Percentiles rank a stretch among this genome's conserved stretches.
phyloP scores from a whole-genome alignment of 1,284 basidiomycete species.

The Moesziomyces parantarcticus region DNA sequence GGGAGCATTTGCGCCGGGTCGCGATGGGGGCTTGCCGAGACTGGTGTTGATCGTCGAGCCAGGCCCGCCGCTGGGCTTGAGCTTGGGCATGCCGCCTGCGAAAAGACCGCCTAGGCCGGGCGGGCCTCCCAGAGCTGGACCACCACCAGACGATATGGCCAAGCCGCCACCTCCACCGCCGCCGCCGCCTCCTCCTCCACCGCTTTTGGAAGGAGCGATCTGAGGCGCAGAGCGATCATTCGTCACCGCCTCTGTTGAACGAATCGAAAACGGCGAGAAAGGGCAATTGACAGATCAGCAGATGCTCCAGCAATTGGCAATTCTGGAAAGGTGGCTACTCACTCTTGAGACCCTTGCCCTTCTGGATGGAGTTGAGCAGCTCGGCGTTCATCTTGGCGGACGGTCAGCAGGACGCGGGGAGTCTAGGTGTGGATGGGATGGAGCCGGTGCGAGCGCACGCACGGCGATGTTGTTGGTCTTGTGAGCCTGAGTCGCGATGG shows the following conservation, averaged over 20 bases:
- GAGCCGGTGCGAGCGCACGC: neutral
- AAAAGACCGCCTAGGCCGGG: conserved; percentile 86
- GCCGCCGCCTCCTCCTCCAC: conserved; percentile 28
- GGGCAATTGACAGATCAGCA: neutral
- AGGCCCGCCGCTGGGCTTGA: conserved; percentile 71
- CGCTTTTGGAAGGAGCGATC: conserved; percentile 70
- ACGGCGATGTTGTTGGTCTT: no score
- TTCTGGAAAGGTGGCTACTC: no score
- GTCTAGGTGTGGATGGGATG: neutral
- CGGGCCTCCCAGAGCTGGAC: conserved; percentile 65
- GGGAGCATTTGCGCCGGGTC: conserved; percentile 34
- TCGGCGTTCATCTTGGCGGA: conserved; percentile 40
- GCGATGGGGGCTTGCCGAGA: conserved; percentile 38
- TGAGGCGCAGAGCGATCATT: conserved; percentile 81
- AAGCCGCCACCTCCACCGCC: conserved; percentile 58
- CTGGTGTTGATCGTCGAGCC: conserved; percentile 28
- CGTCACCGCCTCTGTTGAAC: conserved; percentile 74
- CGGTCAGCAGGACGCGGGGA: neutral
- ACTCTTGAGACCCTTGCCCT: conserved; percentile 52
- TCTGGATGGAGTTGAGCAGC: conserved; percentile 38
- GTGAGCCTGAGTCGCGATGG: no score
- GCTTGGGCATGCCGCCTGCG: conserved; percentile 87
- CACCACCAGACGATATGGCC: conserved; percentile 64
- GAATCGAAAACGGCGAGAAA: neutral
- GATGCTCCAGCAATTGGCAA: no score